Evolutionary conservation across 768 basidiomycete species (phyloP).

Genomic region (Calvatia gigantea): DNA sequence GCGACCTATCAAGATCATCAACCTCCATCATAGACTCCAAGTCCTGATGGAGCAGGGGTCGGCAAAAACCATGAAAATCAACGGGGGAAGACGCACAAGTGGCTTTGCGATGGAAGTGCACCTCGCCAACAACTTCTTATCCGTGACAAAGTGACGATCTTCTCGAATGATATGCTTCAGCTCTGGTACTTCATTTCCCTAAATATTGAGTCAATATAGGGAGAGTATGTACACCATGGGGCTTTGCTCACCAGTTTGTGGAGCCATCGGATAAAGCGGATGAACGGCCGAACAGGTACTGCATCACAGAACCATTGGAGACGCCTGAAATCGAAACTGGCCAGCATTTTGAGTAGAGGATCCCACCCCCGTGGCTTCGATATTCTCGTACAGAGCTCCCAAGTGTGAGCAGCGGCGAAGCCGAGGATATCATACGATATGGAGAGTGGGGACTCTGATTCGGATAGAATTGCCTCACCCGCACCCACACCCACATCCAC

Average conservation of each 20-base stretch:
- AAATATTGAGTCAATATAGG: neutral
- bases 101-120: neutral
- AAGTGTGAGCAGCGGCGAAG: neutral
- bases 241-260: neutral
- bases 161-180: neutral
- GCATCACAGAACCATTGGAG: neutral
- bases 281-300: neutral
- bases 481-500: no score
- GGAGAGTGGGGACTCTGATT: no score
- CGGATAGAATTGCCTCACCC: neutral
- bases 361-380: neutral
- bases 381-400: neutral
- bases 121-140: neutral
- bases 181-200: neutral
- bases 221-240: neutral
- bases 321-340: neutral
- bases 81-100: no score
- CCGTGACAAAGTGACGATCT: neutral
- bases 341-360: neutral
- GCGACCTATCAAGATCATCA: no score
- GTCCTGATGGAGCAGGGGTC: no score
- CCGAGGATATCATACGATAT: neutral
- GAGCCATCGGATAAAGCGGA: neutral
- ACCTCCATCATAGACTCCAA: no score
- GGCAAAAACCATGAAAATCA: no score